Evolutionary conservation across 768 basidiomycete genomes (phyloP).

Genomic region (Russula compacta): DNA sequence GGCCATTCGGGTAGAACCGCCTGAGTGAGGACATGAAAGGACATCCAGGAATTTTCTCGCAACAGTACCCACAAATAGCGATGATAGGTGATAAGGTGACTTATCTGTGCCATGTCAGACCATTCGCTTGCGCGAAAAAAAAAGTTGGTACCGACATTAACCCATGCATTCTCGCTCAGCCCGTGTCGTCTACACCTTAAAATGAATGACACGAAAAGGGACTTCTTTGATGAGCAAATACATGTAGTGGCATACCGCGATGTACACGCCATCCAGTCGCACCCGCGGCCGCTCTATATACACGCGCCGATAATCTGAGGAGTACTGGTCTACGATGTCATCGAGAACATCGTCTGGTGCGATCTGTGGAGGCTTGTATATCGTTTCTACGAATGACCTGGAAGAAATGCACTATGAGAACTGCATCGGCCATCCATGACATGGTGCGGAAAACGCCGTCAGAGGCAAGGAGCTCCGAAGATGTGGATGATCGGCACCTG

Average conservation of each 20-base stretch:
- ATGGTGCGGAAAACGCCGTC: neutral
- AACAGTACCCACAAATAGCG: slow-evolving; percentile 65
- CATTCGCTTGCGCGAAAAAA: neutral
- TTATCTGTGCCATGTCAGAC: slow-evolving; percentile 40
- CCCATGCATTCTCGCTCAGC: slow-evolving; percentile 78
- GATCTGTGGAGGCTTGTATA: slow-evolving; percentile 74
- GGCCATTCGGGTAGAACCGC: slow-evolving; percentile 81
- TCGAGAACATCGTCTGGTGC: slow-evolving; percentile 40
- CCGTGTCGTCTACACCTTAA: slow-evolving; percentile 50
- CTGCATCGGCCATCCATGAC: neutral
- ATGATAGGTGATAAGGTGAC: slow-evolving; percentile 85
- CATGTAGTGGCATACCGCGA: slow-evolving; percentile 86
- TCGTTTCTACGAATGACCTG: slow-evolving; percentile 54
- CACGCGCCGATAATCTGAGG: slow-evolving; percentile 60
- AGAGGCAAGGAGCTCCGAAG: neutral
- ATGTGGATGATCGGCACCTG: neutral
- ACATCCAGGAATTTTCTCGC: neutral
- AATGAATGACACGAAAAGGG: slow-evolving; percentile 6
- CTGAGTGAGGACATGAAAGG: slow-evolving; percentile 29
- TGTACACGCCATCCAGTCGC: slow-evolving; percentile 83
- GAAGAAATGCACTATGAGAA: slow-evolving; percentile 11
- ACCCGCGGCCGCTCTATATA: slow-evolving; percentile 81
- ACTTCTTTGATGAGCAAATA: slow-evolving; percentile 29
- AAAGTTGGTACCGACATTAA: slow-evolving; percentile 50
- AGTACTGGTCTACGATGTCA: slow-evolving; percentile 38